Evolutionary conservation across 2,329 filamentous ascomycete species (phyloP), one percentile per base, ranked within the genome.

Genomic region (Ophiosphaerella herpotricha): DNA sequence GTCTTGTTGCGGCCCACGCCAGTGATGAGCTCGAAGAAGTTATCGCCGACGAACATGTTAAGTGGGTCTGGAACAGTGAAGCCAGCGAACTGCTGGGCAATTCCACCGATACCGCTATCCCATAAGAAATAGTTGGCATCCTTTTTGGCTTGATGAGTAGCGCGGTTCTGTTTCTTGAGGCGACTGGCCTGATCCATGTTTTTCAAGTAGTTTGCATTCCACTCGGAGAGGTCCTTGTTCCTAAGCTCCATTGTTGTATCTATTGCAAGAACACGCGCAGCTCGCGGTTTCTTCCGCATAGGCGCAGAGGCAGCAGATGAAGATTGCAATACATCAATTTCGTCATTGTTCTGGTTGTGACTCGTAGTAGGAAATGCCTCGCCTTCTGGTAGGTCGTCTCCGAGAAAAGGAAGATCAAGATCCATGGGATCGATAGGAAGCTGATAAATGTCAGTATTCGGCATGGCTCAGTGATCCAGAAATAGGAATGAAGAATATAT

Each of bases 121-220:
- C 82, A 78, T 4, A 88, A 78, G 76, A 82, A 88, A 59, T 80
- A 78, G 9, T 79, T 78, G 0, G 85, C 86, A 50, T 87, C 87
- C 63, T 81, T 83, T 70, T 83, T 88, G 2, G 85, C 83, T 36
- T 80, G 73, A 0, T 70, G 66, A 11, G 69, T 56, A 12, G 73
- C 61, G 40, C 74, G 77, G 31, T 77, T 72, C 5, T 73, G 63
- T 5, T 72, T 57, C 56, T 82, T 85, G 16, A 74, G 63, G 26
- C 70, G 74, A 6, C 63, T 61, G 7, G 77, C 78, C 11, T 72
- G 69, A 1, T 69, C 74, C 83, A 90, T 91, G 56, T 85, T 87
- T 9, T 74, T 60, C 1, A 81, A 56, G 55, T 89, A 89, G 24
- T 83, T 74, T 2, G 75, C 72, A 52, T 82, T 82, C 82, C 84